Base-by-base conservation (phyloP, 345 rosid species). In the Pseudoturritis turrita region DNA sequence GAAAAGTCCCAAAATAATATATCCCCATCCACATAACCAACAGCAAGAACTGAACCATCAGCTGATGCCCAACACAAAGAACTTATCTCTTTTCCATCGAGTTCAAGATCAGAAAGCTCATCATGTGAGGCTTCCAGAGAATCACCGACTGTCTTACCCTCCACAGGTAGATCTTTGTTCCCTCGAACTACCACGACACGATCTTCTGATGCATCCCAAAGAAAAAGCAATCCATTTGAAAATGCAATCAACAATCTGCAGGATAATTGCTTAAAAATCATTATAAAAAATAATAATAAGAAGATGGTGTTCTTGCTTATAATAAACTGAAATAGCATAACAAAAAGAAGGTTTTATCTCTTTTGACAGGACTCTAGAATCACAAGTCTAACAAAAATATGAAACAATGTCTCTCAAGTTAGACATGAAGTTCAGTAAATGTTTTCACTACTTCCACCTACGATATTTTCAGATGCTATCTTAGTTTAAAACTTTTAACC, bases 11-110 rank as follows among this genome's bases (percentile, higher is more conserved):
- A 90, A 60, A 92, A 81, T 79, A 87, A 47, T 77, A 90, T 84
- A 79, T 92, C 98, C 29, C 98, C 97, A 73, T 90, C 98, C 19
- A 86, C 81, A 81, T 88, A 92, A 65, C 98, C 98, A 60, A 87
- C 96, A 15, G 93, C 93, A 73, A 90, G 87, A 79, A 88, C 72
- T 44, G 98, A 88, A 47, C 96, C 98, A 80, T 82, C 80, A 50
- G 82, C 61, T 35, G 96, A 86, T 68, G 92, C 91, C 98, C 98
- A 92, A 78, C 98, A 87, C 53, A 92, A 77, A 70, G 96, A 83
- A 81, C 84, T 84, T 78, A 92, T 90, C 81, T 92, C 91, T 86
- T 88, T 92, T 68, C 83, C 96, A 71, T 62, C 72, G 37, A 53
- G 77, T 39, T 82, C 84, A 65, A 71, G 80, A 70, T 77, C 50